Evolutionary conservation across 2,329 filamentous ascomycete species (phyloP), one percentile per base, ranked within the genome.

Genomic region (Colletotrichum cordylinicola): DNA sequence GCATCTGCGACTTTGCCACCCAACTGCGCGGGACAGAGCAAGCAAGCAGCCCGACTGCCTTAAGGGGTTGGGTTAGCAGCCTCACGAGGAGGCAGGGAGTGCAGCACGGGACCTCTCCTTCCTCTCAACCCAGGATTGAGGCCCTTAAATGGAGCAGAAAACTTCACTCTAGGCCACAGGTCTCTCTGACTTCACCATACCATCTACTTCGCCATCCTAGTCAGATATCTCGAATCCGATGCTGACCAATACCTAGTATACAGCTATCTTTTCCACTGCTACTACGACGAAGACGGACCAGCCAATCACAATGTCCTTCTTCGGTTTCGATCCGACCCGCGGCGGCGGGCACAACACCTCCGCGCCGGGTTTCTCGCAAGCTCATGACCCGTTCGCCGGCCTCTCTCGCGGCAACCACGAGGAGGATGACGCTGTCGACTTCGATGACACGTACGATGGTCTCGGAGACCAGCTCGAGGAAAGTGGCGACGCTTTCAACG

Each of bases 391-490:
- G 52, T 98, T 98, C 85, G 95, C 95, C 78, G 93, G 94, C 74
- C 91, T 98, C 73, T 93, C 94, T 74, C 89, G 89, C 80, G 90
- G 88, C 67, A 89, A 90, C 75, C 90, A 93, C 75, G 91, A 93
- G 79, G 85, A 85, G 67, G 88, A 89, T 79, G 91, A 90, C 77
- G 88, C 87, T 29, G 83, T 90, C 81, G 94, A 98, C 81, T 99
- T 98, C 80, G 97, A 99, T 81, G 96, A 99, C 83, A 98, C 96
- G 48, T 98, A 98, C 83, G 97, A 99, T 85, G 96, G 96, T 21
- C 89, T 99, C 55, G 97, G 96, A 72, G 94, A 98, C 82, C 93
- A 94, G 84, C 93, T 99, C 43, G 93, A 98, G 81, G 96, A 99
- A 83, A 93, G 94, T 24, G 95, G 96, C 81, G 97, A 99, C 88